These are phyloP conservation scores for Galeopsis tetrahit DNA, from an alignment of 257 asterid species.

Conservation along the genomic window DNA sequence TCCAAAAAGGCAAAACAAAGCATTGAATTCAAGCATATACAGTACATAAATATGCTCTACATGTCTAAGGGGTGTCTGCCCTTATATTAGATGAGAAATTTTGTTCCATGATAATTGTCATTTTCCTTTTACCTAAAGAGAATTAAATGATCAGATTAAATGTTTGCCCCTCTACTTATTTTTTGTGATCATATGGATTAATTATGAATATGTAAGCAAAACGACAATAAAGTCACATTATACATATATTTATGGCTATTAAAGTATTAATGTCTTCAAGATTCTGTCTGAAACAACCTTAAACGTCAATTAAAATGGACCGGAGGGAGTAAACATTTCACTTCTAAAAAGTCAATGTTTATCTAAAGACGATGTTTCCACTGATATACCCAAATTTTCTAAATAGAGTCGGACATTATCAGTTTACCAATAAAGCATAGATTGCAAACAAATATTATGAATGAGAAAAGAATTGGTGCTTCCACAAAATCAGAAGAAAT, in stretches of 20 bases:
- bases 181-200: no score
- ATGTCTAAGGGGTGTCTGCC: neutral
- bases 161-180: no score
- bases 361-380: neutral
- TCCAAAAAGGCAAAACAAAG: neutral
- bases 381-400: neutral
- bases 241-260: no score
- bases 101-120: no score
- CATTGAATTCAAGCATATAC: neutral
- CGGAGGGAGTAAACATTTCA: neutral
- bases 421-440: neutral
- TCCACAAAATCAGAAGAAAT: neutral
- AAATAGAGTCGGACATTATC: neutral
- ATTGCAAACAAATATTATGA: neutral
- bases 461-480: neutral
- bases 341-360: neutral
- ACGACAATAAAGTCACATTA: no score
- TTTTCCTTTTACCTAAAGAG: no score
- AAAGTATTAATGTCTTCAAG: no score
- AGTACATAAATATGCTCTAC: slow-evolving; percentile 8
- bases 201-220: no score
- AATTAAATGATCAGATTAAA: no score
- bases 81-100: neutral
- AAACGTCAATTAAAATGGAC: no score
- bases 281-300: no score